phyloP scores from a whole-genome alignment of 805 yeast genomes.

The Hagleromyces aurorensis region DNA sequence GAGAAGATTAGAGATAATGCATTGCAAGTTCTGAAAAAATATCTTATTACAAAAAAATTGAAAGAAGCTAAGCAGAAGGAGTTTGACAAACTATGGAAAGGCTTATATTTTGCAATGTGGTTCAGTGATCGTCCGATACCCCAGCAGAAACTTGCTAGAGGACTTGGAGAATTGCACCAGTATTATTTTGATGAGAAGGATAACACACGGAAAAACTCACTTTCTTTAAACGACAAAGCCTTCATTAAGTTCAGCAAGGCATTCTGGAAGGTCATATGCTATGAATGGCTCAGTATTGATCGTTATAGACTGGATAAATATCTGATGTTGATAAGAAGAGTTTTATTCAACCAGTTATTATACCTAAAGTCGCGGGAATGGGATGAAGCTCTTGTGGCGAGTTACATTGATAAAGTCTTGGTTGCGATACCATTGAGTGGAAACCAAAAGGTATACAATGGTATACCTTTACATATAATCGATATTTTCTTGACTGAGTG shows the following conservation, averaged over 20 bases:
- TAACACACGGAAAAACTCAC: conserved; percentile 12
- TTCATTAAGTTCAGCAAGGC: conserved; percentile 54
- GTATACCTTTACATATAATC: conserved; percentile 74
- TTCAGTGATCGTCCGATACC: conserved; percentile 88
- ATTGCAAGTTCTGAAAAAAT: conserved; percentile 52
- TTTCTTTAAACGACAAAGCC: conserved; percentile 24
- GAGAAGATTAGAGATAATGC: conserved; percentile 68
- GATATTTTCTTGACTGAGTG: conserved; percentile 83
- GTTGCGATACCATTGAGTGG: conserved; percentile 47
- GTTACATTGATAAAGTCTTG: conserved; percentile 39
- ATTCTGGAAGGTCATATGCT: conserved; percentile 70
- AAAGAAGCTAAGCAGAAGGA: conserved; percentile 41
- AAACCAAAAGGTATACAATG: conserved; percentile 53
- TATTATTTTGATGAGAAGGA: conserved; percentile 27
- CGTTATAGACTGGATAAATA: conserved; percentile 82
- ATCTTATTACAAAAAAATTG: conserved; percentile 40
- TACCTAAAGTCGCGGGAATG: conserved; percentile 48
- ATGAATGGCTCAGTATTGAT: conserved; percentile 83
- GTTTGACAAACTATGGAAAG: conserved; percentile 86
- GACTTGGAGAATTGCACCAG: conserved; percentile 45
- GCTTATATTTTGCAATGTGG: conserved; percentile 95
- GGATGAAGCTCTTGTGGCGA: conserved; percentile 40
- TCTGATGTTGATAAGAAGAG: conserved; percentile 71
- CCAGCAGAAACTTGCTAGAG: conserved; percentile 75
- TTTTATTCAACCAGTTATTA: conserved; percentile 54